Percentiles rank a stretch among this genome's conserved stretches.
Evolutionary conservation across 495 filamentous ascomycete genomes (phyloP).

Genomic region (Tirmania nivea): DNA sequence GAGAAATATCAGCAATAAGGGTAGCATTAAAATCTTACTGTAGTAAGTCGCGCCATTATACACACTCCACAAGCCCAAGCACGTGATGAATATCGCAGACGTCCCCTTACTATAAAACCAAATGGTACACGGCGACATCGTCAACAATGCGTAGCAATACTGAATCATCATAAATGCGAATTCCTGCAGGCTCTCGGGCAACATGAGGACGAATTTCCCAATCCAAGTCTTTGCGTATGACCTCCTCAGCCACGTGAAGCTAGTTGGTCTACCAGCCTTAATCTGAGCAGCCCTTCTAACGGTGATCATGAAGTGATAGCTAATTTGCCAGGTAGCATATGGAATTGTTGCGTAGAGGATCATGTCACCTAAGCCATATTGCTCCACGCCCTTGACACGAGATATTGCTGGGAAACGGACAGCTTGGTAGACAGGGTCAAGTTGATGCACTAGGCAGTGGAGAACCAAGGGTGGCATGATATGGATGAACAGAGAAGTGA

Average conservation of each 20-base stretch:
- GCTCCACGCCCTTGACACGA: slow-evolving; percentile 53
- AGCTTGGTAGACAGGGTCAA: slow-evolving; percentile 38
- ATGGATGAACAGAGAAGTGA: slow-evolving; percentile 70
- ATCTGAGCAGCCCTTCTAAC: slow-evolving; percentile 74
- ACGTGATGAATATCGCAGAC: slow-evolving; percentile 50
- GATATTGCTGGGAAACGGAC: slow-evolving; percentile 70
- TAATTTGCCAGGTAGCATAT: slow-evolving; percentile 76
- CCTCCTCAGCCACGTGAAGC: slow-evolving; percentile 87
- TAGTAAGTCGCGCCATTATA: slow-evolving; percentile 95
- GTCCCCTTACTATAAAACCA: slow-evolving; percentile 87
- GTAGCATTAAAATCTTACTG: slow-evolving; percentile 26
- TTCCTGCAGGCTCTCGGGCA: slow-evolving; percentile 60
- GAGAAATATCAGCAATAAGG: background rate
- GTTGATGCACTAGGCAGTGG: slow-evolving; percentile 76
- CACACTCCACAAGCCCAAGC: slow-evolving; percentile 72
- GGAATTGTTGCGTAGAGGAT: slow-evolving; percentile 82
- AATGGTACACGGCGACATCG: slow-evolving; percentile 81
- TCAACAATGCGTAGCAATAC: slow-evolving; percentile 69
- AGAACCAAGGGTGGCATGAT: slow-evolving; percentile 92
- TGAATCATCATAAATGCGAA: slow-evolving; percentile 90
- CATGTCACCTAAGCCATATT: slow-evolving; percentile 69
- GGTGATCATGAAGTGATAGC: slow-evolving; percentile 84
- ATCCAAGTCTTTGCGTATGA: slow-evolving; percentile 77
- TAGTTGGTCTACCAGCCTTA: slow-evolving; percentile 81
- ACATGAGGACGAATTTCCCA: slow-evolving; percentile 56